These are phyloP conservation scores for Chlamydomonas applanata DNA, from an alignment of 139 green algal genomes.

Conservation along the genomic window DNA sequence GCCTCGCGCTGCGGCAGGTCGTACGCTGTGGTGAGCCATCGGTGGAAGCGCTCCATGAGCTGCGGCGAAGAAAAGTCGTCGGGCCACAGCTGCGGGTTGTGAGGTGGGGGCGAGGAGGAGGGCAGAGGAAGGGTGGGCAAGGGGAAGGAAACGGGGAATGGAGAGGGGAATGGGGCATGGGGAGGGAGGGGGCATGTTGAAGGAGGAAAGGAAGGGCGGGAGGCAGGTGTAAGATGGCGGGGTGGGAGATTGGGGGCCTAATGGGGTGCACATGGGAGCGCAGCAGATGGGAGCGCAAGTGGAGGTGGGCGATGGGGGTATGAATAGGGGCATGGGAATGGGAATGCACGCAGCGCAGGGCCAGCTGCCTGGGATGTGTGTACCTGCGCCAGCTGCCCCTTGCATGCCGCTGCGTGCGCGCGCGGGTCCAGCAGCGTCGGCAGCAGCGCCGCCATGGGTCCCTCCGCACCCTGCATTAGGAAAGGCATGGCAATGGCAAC, in stretches of 20 bases:
- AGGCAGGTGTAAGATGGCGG: neutral
- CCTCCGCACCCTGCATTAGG: neutral
- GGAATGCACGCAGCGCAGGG: too few species aligned
- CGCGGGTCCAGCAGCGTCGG: slow-evolving; percentile 9
- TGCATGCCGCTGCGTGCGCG: neutral
- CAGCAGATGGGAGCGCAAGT: too few species aligned
- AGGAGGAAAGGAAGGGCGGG: neutral
- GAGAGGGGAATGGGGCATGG: too few species aligned
- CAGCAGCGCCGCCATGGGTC: slow-evolving; percentile 7
- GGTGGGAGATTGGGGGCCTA: too few species aligned
- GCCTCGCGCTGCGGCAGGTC: slow-evolving; percentile 67
- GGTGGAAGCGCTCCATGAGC: slow-evolving; percentile 19
- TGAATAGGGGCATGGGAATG: too few species aligned
- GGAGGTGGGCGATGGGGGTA: too few species aligned
- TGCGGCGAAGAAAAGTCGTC: slow-evolving; percentile 11
- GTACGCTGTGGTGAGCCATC: slow-evolving; percentile 54
- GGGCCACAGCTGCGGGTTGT: slow-evolving; percentile 29
- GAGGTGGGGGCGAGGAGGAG: neutral
- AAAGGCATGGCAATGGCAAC: neutral
- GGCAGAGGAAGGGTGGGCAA: too few species aligned
- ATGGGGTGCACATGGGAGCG: too few species aligned
- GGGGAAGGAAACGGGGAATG: too few species aligned
- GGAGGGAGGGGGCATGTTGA: neutral
- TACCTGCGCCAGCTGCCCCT: slow-evolving; percentile 13
- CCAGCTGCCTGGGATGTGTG: neutral